Evolutionary conservation across 2,329 filamentous ascomycete species (phyloP).

Genomic region (Catunica adiposa): DNA sequence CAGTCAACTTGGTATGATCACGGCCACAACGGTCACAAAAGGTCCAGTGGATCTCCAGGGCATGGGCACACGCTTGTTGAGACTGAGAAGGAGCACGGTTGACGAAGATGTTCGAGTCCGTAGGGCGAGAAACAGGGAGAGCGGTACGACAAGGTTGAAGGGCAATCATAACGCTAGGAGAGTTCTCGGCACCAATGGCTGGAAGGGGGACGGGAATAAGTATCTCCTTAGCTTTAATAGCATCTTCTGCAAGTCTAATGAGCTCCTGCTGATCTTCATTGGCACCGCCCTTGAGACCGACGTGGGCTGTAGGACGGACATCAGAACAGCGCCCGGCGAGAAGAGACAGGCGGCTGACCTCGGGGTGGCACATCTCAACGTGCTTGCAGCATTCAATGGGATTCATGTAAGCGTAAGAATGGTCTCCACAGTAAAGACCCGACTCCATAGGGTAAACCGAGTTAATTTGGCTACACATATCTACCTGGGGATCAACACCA

Average conservation of each 20-base stretch:
- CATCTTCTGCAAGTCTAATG: background rate
- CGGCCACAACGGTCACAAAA: conserved; percentile 19
- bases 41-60: conserved; percentile 14
- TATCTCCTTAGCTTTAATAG: too few relatives aligned
- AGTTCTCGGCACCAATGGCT: too few relatives aligned
- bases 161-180: too few relatives aligned
- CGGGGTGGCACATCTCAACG: too few relatives aligned
- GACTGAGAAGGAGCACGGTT: conserved; percentile 4
- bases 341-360: background rate
- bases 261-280: background rate
- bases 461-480: too few relatives aligned
- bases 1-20: conserved; percentile 15
- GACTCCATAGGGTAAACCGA: too few relatives aligned
- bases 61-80: background rate
- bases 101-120: background rate
- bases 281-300: background rate
- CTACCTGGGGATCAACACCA: too few relatives aligned
- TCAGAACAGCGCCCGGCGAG: background rate
- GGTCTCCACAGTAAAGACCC: too few relatives aligned
- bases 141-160: background rate
- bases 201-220: too few relatives aligned
- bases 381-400: too few relatives aligned
- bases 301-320: too few relatives aligned
- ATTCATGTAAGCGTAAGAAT: too few relatives aligned
- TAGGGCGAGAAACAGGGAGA: background rate